phyloP scores from a whole-genome alignment of 257 asterid genomes.

The Lycium ferocissimum region DNA sequence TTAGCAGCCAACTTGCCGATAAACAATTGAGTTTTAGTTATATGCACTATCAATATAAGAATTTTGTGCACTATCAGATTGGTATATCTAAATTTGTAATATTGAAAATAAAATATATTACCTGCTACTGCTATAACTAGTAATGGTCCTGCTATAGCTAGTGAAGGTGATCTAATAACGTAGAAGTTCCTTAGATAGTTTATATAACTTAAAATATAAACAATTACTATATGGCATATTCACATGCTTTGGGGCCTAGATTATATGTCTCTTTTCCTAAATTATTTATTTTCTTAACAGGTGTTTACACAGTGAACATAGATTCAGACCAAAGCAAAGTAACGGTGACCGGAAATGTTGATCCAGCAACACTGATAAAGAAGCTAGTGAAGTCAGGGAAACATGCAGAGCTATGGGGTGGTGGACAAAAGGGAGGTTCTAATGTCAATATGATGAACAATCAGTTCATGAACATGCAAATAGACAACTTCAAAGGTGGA shows the following conservation, averaged over 20 bases:
- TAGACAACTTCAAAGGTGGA: constrained; percentile 49
- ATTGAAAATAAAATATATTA: too few species aligned
- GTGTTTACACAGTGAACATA: constrained; percentile 48
- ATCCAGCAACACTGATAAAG: constrained; percentile 58
- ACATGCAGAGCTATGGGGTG: constrained; percentile 73
- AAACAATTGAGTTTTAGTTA: neutral
- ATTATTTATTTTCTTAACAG: constrained; percentile 22
- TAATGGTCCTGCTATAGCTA: too few species aligned
- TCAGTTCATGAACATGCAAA: constrained; percentile 57
- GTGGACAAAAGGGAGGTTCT: constrained; percentile 49
- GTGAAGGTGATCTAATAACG: too few species aligned
- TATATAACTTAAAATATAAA: too few species aligned
- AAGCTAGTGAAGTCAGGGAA: constrained; percentile 76
- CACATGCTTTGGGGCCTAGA: neutral
- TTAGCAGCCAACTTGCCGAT: neutral
- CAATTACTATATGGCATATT: neutral
- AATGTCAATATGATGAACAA: constrained; percentile 39
- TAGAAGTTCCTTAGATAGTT: too few species aligned
- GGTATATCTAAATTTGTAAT: too few species aligned
- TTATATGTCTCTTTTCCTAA: neutral
- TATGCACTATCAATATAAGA: too few species aligned
- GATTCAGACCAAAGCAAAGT: constrained; percentile 62
- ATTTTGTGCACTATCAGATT: too few species aligned
- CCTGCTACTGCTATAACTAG: too few species aligned
- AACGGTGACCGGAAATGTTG: constrained; percentile 71